Evolutionary conservation across 208 protist genomes (phyloP), one percentile per base, ranked within the genome.

Genomic region (Novymonas esmeraldas): DNA sequence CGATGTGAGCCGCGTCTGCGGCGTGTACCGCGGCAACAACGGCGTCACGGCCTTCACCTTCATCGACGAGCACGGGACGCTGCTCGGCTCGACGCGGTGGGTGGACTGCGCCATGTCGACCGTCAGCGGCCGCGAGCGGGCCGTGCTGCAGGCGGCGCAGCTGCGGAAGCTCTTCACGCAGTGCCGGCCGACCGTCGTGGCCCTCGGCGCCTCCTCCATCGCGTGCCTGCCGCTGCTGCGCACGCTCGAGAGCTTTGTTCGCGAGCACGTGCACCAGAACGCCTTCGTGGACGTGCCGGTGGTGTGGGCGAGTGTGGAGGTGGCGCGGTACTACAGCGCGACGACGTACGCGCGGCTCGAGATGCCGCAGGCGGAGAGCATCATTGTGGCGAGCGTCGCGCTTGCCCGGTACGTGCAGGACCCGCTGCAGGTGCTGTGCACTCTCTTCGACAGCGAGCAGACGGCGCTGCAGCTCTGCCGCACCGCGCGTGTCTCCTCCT

Each of bases 391-490:
- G 5, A 69, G 76, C 50, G 50, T 92, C 9, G 78, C 73, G 2
- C 71, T 92, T 20, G 90, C 87, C 14, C 78, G 87, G 16, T 89
- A 84, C 68, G 76, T 91, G 46, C 90, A 93, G 52, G 85, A 95
- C 70, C 90, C 90, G 26, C 69, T 94, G 26, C 68, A 64, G 45
- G 69, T 76, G n/a, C 58, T 93, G 38, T 74, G 72, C 63, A 49
- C 81, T 3, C 62, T 95, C 33, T 95, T 95, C 72, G 90, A 95
- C 58, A 74, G 61, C 3, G 75, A 82, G 45, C 70, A 79, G 41
- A 92, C 87, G 6, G 76, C 79, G 5, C 69, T 93, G 59, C 82
- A 83, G 60, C 76, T 92, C 31, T 85, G 78, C 50, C 73, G 75
- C 62, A 78, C 73, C 38, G 66, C 52, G 10, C 72, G 73, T 38